Percentiles rank a stretch among this genome's conserved stretches.
phyloP scores from a whole-genome alignment of 2,329 filamentous ascomycete species.

The Dactylonectria macrodidyma region DNA sequence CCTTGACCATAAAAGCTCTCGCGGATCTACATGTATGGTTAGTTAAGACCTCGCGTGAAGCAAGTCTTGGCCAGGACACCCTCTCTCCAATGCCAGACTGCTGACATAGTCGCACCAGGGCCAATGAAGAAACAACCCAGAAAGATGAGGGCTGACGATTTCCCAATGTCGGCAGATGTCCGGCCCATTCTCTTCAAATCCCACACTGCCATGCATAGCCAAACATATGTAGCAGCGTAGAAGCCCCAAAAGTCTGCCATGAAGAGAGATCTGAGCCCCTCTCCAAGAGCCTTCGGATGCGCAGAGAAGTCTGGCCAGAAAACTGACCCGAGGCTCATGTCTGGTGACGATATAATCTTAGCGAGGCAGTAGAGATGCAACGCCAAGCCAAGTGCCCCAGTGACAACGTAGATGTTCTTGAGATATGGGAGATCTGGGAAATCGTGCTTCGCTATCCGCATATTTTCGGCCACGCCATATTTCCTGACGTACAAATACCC shows the following conservation, averaged over 20 bases:
- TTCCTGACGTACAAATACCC: background rate
- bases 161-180: background rate
- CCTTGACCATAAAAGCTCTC: background rate
- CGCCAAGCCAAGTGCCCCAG: background rate
- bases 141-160: conserved; percentile 2
- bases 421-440: conserved; percentile 14
- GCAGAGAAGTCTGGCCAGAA: conserved; percentile 18
- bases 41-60: conserved; percentile 2
- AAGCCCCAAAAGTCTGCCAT: conserved; percentile 27
- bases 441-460: background rate
- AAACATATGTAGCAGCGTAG: conserved; percentile 21
- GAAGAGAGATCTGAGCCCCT: conserved; percentile 18
- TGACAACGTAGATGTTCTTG: conserved; percentile 11
- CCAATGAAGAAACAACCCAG: conserved; percentile 15
- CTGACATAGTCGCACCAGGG: conserved; percentile 28
- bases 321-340: conserved; percentile 8
- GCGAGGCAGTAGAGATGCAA: conserved; percentile 13
- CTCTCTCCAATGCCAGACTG: conserved; percentile 35
- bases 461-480: background rate
- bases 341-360: background rate
- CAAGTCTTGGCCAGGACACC: conserved; percentile 15
- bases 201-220: conserved; percentile 28
- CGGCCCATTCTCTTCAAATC: conserved; percentile 30
- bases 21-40: background rate
- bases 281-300: conserved; percentile 13